Base-by-base conservation (phyloP, 805 yeast species). In the Lachancea dasiensis region DNA sequence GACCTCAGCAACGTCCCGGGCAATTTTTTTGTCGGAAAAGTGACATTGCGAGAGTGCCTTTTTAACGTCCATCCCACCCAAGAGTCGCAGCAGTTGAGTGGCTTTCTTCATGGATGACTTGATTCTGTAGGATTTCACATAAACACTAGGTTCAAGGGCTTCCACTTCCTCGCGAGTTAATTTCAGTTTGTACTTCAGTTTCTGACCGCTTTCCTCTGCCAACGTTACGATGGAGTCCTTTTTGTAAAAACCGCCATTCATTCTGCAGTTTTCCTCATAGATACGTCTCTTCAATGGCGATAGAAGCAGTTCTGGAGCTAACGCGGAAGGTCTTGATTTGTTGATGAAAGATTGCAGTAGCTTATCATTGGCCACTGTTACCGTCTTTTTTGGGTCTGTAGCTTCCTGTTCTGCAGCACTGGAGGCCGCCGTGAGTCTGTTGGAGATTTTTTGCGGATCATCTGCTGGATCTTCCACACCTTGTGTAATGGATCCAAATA, bases 1-100 rank as follows among this genome's bases (percentile, higher is more conserved):
- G 62, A 89, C 64, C 45, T 77, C 82, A 36, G 79, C 89, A 39
- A 87, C 71, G 47, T 87, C 95, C 39, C 80, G 72, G 22, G 94
- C 75, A 61, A 87, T 74, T 51, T 81, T 77, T 64, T 86, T 86
- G 33, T 79, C 72, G 58, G 79, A 77, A 68, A 90, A 90, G 61
- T 90, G 97, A 50, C 89, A 79, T 65, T 89, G 97, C 27, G 90
- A 86, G 49, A 90, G 82, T 36, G 97, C 97, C 29, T 74, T 75
- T 49, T 78, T 75, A 24, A 85, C 77, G 37, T 77, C 72, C 62
- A 83, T 64, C 23, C 81, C 81, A 40, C 85, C 73, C 41, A 89
- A 73, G 54, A 87, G 75, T 48, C 97, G 72, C 47, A 85, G 69
- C 34, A 86, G 82, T 27, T 78, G 68, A 8, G 86, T 86, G 31